Percentiles rank a stretch among this genome's conserved stretches.
Evolutionary conservation across 495 filamentous ascomycete species (phyloP).

Genomic region (Lophiotrema nucula): DNA sequence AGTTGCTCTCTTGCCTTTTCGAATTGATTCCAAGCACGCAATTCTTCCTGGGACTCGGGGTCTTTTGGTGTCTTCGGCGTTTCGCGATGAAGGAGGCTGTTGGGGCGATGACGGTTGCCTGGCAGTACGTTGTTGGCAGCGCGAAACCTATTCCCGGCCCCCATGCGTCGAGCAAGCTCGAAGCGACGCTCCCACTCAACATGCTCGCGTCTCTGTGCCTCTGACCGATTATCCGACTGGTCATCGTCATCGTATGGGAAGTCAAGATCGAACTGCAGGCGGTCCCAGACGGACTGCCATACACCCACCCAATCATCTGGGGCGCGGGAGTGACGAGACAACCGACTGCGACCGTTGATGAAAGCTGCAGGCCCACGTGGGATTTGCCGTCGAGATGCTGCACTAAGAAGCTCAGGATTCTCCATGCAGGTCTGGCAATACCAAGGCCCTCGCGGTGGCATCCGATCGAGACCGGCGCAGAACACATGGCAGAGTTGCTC

Average conservation of each 20-base stretch:
- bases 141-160: slow-evolving; percentile 64
- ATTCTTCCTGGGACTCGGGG: slow-evolving; percentile 73
- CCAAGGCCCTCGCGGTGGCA: slow-evolving; percentile 71
- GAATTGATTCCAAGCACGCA: slow-evolving; percentile 83
- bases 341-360: slow-evolving; percentile 7
- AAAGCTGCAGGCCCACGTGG: slow-evolving; percentile 45
- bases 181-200: slow-evolving; percentile 75
- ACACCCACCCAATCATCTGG: slow-evolving; percentile 60
- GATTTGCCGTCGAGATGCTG: slow-evolving; percentile 27
- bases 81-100: slow-evolving; percentile 19
- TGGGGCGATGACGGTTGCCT: slow-evolving; percentile 1
- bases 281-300: slow-evolving; percentile 65
- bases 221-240: slow-evolving; percentile 55
- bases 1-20: slow-evolving; percentile 72
- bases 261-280: slow-evolving; percentile 77
- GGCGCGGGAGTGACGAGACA: slow-evolving; percentile 48
- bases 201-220: slow-evolving; percentile 63
- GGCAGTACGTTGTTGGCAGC: slow-evolving; percentile 37
- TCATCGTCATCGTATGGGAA: slow-evolving; percentile 82
- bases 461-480: slow-evolving; percentile 73
- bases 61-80: slow-evolving; percentile 50
- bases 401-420: slow-evolving; percentile 41
- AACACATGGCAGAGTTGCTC: slow-evolving; percentile 80
- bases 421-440: slow-evolving; percentile 76
- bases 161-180: slow-evolving; percentile 71